phyloP scores from a whole-genome alignment of 306 rosid genomes.

The Cucumis cinereus region DNA sequence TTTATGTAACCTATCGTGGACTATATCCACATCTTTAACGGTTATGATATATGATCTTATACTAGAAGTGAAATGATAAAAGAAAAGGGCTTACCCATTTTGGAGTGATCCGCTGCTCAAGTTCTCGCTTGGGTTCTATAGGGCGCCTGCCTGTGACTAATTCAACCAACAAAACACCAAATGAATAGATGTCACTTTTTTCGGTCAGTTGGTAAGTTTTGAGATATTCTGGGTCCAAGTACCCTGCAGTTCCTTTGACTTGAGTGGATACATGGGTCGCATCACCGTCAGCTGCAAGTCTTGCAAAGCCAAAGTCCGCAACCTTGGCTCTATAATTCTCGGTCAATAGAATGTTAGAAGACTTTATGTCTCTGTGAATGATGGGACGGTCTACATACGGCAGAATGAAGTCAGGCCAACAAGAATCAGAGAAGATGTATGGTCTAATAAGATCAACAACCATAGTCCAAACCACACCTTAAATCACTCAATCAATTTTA shows the following conservation, averaged over 20 bases:
- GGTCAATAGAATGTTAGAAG: constrained; percentile 86
- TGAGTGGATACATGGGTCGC: constrained; percentile 89
- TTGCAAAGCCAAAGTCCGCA: constrained; percentile 94
- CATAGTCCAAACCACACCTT: not conserved
- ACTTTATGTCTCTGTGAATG: constrained; percentile 89
- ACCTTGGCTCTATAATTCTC: constrained; percentile 83
- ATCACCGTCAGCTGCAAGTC: constrained; percentile 75
- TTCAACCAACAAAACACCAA: constrained; percentile 87
- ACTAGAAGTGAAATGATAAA: not conserved
- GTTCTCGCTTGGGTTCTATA: constrained; percentile 71
- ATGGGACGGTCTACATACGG: constrained; percentile 69
- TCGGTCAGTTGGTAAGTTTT: constrained; percentile 88
- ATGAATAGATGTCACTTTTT: constrained; percentile 94
- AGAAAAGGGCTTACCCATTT: constrained; percentile 55
- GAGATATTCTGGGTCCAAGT: constrained; percentile 95
- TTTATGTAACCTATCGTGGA: not conserved
- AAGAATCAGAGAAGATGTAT: not conserved
- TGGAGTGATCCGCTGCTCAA: constrained; percentile 61
- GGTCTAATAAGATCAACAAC: not conserved
- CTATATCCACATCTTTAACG: not conserved
- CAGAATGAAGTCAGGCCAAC: not conserved
- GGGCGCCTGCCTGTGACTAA: constrained; percentile 94
- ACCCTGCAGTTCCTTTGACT: constrained; percentile 99
- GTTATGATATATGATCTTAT: not conserved
- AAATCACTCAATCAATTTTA: too few species aligned